Evolutionary conservation across 2,329 filamentous ascomycete genomes (phyloP), one percentile per base, ranked within the genome.

Genomic region (Daldinia sp.): DNA sequence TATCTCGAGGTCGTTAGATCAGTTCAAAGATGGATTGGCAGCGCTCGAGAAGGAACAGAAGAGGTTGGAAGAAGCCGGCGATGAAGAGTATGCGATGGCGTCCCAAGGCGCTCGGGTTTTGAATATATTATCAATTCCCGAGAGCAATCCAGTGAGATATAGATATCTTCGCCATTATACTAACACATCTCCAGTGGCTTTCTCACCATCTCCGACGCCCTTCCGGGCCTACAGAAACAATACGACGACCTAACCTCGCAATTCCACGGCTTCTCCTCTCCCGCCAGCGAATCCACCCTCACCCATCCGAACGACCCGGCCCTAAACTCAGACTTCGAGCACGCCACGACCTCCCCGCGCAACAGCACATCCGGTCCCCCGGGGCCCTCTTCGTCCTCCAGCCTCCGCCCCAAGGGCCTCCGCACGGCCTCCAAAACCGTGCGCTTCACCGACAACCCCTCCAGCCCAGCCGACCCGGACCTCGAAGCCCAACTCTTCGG

Each of bases 1-100:
- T 76, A 94, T 98, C 70, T 91, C 91, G 13, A 87, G 92, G 53
- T 97, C 94, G 2, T 82, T 99, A 52, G 92, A 96, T 61, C 93
- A 94, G 67, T 86, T 99, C 67, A 87, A 89, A 58, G 89, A 93
- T 69, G 94, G 94, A 21, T 85, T 99, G 61, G 87, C 89, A 56
- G 81, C 84, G 6, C 81, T 96, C 48, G 85, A 90, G 70, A 79
- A 82, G 57, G 88, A 93, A 73, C 82, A 85, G 74, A 80, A 82
- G 67, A 85, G 89, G 37, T 81, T 93, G 62, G 82, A 87, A 69
- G 86, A 89, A 60, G 81, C 83, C 0, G 87, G 85, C 63, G 87
- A 92, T 70, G 86, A 88, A 72, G 77, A 81, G 88, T 91, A 79
- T 15, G 58, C 27, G 32, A 50, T 41, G 9, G 11, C 15, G 11